phyloP scores from a whole-genome alignment of 306 rosid genomes.

The Prosopis cineraria region DNA sequence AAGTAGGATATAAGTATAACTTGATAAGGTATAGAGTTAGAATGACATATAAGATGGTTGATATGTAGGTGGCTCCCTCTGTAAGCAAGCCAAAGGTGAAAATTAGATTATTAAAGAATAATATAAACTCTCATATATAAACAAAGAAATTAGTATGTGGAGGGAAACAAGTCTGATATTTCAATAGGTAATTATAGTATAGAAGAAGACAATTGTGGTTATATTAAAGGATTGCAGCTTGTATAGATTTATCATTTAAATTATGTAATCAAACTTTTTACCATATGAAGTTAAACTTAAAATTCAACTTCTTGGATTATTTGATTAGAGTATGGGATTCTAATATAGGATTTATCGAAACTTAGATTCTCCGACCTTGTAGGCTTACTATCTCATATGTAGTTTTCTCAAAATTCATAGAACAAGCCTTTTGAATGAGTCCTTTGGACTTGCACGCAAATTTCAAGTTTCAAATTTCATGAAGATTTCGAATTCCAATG shows the following conservation, averaged over 20 bases:
- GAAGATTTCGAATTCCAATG: neutral
- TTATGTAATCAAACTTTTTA: neutral
- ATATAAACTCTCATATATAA: too few species aligned
- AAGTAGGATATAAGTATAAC: too few species aligned
- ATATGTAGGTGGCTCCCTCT: too few species aligned
- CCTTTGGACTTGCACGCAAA: neutral
- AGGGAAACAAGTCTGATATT: too few species aligned
- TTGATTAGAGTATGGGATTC: neutral
- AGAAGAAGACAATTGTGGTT: neutral
- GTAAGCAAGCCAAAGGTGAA: too few species aligned
- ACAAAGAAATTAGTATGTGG: too few species aligned
- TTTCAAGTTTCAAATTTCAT: neutral
- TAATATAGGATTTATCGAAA: neutral
- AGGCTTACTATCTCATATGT: neutral
- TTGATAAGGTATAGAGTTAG: too few species aligned
- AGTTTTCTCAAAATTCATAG: neutral
- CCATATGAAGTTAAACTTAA: neutral
- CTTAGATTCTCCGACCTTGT: neutral
- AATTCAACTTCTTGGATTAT: neutral
- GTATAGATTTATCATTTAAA: neutral
- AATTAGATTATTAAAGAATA: too few species aligned
- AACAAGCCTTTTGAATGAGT: neutral
- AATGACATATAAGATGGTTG: too few species aligned
- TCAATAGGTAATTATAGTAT: neutral
- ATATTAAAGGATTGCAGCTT: neutral